Evolutionary conservation across 306 rosid species (phyloP).

Genomic region (Sophora flavescens): DNA sequence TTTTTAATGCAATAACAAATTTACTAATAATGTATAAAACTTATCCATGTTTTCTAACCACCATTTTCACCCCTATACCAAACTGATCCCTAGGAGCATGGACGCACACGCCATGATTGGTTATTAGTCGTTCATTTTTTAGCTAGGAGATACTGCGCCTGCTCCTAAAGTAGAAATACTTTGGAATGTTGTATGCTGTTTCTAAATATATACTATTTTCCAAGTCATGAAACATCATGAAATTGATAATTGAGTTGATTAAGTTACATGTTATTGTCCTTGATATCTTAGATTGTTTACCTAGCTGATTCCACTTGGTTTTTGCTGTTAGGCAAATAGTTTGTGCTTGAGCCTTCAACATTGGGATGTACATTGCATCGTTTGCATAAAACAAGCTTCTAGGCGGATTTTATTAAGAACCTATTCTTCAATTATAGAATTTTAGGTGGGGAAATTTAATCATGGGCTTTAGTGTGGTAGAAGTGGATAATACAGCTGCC

Average conservation of each 20-base stretch:
- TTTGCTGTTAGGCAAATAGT: background rate
- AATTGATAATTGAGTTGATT: constrained; percentile 11
- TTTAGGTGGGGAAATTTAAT: too few species aligned
- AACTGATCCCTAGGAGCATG: background rate
- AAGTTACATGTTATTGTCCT: background rate
- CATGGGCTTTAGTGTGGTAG: too few species aligned
- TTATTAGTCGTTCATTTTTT: background rate
- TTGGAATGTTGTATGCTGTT: constrained; percentile 2
- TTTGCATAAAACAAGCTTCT: constrained; percentile 24
- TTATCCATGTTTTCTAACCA: too few species aligned
- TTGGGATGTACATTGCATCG: background rate
- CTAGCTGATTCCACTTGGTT: background rate
- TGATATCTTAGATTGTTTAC: background rate
- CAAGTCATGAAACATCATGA: constrained; percentile 5
- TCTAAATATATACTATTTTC: background rate
- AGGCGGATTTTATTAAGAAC: background rate
- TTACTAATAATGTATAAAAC: too few species aligned
- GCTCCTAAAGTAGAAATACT: constrained; percentile 7
- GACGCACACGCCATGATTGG: background rate
- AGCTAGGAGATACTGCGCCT: background rate
- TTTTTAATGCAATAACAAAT: too few species aligned
- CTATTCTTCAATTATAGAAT: background rate
- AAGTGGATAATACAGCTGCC: too few species aligned
- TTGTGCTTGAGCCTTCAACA: background rate
- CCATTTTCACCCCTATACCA: background rate